These are phyloP conservation scores for Microcos paniculata DNA, from an alignment of 345 rosid species.

Conservation along the genomic window DNA sequence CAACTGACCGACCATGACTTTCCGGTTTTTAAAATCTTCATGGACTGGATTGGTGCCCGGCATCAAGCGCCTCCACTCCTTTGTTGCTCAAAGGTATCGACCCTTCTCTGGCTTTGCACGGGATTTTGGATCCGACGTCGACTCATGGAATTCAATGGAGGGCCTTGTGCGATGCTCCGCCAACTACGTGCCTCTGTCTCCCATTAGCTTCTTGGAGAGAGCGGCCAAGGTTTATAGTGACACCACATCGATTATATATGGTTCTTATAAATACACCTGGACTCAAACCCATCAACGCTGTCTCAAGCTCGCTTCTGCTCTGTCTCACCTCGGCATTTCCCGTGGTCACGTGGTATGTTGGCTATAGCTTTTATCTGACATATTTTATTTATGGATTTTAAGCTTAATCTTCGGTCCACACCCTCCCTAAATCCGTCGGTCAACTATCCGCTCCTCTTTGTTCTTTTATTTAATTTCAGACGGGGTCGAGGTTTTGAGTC, in stretches of 20 bases:
- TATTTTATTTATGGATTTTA: not conserved
- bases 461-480: too few species aligned
- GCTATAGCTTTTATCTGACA: not conserved
- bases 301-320: constrained; percentile 68
- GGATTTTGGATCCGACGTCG: constrained; percentile 28
- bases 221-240: constrained; percentile 68
- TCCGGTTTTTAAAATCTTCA: constrained; percentile 19
- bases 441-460: too few species aligned
- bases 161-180: constrained; percentile 61
- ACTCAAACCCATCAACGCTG: constrained; percentile 62
- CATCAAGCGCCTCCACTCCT: not conserved
- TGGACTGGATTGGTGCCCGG: constrained; percentile 3
- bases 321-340: constrained; percentile 53
- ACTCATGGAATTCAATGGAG: constrained; percentile 56
- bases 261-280: constrained; percentile 55
- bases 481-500: too few species aligned
- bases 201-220: constrained; percentile 71
- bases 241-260: constrained; percentile 54
- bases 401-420: not conserved
- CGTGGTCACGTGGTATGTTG: constrained; percentile 62
- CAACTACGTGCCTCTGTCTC: constrained; percentile 61
- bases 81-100: not conserved
- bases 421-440: not conserved
- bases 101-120: constrained; percentile 14
- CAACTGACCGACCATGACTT: constrained; percentile 12